Evolutionary conservation across 2,329 filamentous ascomycete genomes (phyloP), one percentile per base, ranked within the genome.

Genomic region (Amesomyces nigricolor): DNA sequence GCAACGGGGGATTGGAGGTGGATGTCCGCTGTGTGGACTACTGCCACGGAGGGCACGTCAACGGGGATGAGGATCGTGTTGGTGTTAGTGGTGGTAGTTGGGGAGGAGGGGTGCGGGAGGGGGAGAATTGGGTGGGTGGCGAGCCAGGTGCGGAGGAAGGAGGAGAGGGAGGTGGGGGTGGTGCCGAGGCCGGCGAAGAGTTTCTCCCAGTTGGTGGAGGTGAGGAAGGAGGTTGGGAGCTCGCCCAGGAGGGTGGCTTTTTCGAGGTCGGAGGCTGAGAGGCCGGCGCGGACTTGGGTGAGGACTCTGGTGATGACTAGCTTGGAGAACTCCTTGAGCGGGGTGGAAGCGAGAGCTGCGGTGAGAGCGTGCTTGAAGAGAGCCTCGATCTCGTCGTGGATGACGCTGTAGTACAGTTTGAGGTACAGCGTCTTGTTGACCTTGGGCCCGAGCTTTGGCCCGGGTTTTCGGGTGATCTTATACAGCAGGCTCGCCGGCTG

Each of bases 401-500:
- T 69, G 46, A 89, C 85, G 30, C 82, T 85, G 68, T 95, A 96
- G 55, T 85, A 75, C 4, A 96, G 77, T 47, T 82, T 82, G 26
- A 97, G 76, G 14, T 86, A 80, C 68, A 91, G 75, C 1, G 72
- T 78, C 65, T 73, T 76, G 39, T 66, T 66, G 1, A 67, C 69
- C 57, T 71, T 72, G 13, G 69, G 66, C 1, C 60, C 65, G 11
- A 71, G 62, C 22, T 62, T 64, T 0, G 68, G 62, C 0, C 62
- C 64, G 0, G 62, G 53, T 56, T 81, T 86, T 40, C 82, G 80
- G 0, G 71, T 82, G 52, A 96, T 87, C 66, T 86, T 89, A 73
- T 95, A 96, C 0, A 92, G 74, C 9, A 96, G 71, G 13, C 86
- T 88, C 1, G 89, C 86, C 0, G 92, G 89, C 64, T 96, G 89